These are phyloP conservation scores for Phytophthora pseudosyringae DNA, from an alignment of 352 stramenopile genomes.

Conservation along the genomic window DNA sequence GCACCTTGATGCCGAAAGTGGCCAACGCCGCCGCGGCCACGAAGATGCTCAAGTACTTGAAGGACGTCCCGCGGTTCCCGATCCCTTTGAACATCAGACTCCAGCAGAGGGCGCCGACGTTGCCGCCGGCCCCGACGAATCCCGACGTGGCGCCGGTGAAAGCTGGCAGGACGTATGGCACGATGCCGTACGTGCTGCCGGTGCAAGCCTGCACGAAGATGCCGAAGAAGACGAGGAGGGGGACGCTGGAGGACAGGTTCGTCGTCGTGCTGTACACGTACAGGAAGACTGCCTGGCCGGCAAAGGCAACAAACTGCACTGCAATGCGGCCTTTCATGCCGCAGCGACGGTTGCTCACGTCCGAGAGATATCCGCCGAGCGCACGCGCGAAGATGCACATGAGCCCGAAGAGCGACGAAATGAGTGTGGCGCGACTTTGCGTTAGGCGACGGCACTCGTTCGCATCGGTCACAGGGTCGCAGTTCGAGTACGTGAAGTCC, in stretches of 20 bases:
- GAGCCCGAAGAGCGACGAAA: constrained; percentile 93
- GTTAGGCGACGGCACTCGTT: constrained; percentile 37
- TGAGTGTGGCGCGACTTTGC: constrained; percentile 64
- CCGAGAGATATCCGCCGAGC: constrained; percentile 84
- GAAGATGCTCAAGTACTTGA: constrained; percentile 60
- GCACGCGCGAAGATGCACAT: constrained; percentile 94
- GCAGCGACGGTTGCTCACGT: constrained; percentile 71
- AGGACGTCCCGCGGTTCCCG: constrained; percentile 41
- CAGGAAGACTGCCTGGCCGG: constrained; percentile 77
- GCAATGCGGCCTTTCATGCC: constrained; percentile 89
- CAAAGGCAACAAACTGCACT: constrained; percentile 80
- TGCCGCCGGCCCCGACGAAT: constrained; percentile 62
- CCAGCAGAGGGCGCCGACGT: constrained; percentile 59
- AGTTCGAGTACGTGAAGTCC: constrained; percentile 76
- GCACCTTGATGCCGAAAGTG: constrained; percentile 42
- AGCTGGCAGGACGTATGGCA: constrained; percentile 52
- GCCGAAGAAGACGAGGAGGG: constrained; percentile 88
- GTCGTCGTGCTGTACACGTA: constrained; percentile 82
- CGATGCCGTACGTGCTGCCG: constrained; percentile 65
- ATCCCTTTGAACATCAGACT: constrained; percentile 63
- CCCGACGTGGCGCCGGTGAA: constrained; percentile 56
- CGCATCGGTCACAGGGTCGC: constrained; percentile 32
- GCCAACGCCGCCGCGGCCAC: constrained; percentile 33
- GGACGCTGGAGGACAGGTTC: constrained; percentile 60
- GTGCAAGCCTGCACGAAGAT: constrained; percentile 78